Evolutionary conservation across 2,329 filamentous ascomycete species (phyloP).

Genomic region (Fusarium humuli): DNA sequence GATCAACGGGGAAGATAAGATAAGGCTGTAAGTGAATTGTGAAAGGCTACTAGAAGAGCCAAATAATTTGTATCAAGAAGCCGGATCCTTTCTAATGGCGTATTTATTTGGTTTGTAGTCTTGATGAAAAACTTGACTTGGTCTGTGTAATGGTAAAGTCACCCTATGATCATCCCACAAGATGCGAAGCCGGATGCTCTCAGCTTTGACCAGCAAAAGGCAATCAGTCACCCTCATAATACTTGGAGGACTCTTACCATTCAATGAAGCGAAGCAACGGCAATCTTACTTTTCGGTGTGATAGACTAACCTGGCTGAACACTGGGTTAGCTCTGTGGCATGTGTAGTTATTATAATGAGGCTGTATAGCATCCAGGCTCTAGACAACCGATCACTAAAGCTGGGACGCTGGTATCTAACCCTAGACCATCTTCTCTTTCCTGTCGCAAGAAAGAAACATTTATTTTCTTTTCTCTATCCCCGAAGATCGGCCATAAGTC

Average conservation of each 20-base stretch:
- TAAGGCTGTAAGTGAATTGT: neutral
- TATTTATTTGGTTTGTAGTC: neutral
- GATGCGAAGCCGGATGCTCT: neutral
- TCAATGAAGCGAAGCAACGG: neutral
- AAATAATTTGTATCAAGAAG: neutral
- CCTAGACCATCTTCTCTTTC: neutral
- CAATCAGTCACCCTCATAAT: neutral
- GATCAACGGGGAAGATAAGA: slow-evolving; percentile 16
- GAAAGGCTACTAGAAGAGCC: neutral
- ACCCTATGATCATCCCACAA: neutral
- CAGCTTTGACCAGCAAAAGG: neutral
- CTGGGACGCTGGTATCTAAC: neutral
- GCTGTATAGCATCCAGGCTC: neutral
- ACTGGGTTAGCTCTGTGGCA: neutral
- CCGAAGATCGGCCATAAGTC: neutral
- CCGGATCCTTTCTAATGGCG: no score
- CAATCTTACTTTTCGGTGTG: accelerated
- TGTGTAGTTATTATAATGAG: neutral
- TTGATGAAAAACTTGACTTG: accelerated
- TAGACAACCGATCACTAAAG: accelerated
- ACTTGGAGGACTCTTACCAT: neutral
- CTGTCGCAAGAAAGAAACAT: neutral
- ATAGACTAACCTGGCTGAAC: accelerated
- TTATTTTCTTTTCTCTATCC: no score
- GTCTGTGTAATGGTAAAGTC: neutral